Percentiles rank a stretch among this genome's conserved stretches.
Conservation (phyloP, 352 stramenopile species). For the Globisporangium alternatum region DNA sequence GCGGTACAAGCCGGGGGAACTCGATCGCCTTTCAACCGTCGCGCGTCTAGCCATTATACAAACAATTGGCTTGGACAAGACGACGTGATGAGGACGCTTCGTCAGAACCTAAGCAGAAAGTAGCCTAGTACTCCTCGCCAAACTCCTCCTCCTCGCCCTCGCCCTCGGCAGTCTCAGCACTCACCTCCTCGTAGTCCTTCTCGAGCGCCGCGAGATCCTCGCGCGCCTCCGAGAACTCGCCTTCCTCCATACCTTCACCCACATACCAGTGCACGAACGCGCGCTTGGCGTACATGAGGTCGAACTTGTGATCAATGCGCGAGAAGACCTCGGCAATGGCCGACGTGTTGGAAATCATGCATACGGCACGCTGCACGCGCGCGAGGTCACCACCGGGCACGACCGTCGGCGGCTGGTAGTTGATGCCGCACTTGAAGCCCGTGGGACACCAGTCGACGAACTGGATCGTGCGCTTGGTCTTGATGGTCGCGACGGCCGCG, state of each 20-base stretch:
- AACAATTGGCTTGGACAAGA: background rate
- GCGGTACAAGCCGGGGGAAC: background rate
- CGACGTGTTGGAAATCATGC: constrained; percentile 99
- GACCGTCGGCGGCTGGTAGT: constrained; percentile 97
- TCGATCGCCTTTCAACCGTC: background rate
- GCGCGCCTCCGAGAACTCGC: constrained; percentile 99
- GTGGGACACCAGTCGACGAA: constrained; percentile 99
- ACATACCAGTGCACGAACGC: constrained; percentile 99
- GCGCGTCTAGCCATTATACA: background rate
- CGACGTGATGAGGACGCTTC: background rate
- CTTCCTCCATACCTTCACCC: constrained; percentile 99
- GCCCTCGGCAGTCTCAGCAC: constrained; percentile 96
- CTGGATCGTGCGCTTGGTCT: constrained; percentile 99
- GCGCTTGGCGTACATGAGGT: constrained; percentile 99
- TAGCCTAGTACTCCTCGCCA: constrained; percentile 76
- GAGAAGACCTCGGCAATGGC: constrained; percentile 98
- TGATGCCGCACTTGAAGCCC: constrained; percentile 99
- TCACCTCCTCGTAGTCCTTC: constrained; percentile 99
- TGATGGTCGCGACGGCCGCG: constrained; percentile 97
- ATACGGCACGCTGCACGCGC: constrained; percentile 96
- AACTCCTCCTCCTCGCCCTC: constrained; percentile 94
- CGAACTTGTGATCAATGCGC: constrained; percentile 99
- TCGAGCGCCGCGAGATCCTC: constrained; percentile 97
- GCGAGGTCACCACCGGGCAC: constrained; percentile 96
- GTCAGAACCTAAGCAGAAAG: background rate